Conservation (phyloP, 2,329 filamentous ascomycete genomes). For the Clonostachys byssicola region DNA sequence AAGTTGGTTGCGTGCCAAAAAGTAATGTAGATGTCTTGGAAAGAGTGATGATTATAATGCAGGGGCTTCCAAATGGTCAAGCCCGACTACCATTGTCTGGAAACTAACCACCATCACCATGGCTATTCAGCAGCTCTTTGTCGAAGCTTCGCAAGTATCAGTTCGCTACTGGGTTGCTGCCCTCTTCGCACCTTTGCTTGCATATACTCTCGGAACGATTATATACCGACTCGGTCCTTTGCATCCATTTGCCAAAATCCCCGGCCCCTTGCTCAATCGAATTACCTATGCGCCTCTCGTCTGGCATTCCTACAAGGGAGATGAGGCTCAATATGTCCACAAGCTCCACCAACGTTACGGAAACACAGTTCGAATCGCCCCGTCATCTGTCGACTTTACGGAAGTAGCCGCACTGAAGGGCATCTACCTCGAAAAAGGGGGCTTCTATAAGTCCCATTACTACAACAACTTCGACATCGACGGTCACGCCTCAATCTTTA, state of each 20-base stretch:
- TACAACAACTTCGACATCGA: constrained; percentile 56
- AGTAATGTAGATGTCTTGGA: too few species aligned
- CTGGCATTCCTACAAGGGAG: constrained; percentile 5
- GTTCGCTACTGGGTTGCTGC: too few species aligned
- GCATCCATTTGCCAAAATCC: neutral
- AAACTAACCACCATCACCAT: too few species aligned
- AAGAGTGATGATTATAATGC: too few species aligned
- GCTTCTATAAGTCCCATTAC: constrained; percentile 44
- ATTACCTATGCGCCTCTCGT: constrained; percentile 3
- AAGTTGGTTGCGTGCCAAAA: too few species aligned
- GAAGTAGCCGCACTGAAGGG: constrained; percentile 37
- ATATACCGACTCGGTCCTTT: too few species aligned
- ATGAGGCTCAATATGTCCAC: constrained; percentile 4
- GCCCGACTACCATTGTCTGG: too few species aligned
- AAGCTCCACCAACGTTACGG: constrained; percentile 25
- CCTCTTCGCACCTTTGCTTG: too few species aligned
- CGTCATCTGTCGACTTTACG: constrained; percentile 32
- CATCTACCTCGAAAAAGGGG: constrained; percentile 47
- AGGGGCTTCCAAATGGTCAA: too few species aligned
- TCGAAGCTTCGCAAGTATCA: too few species aligned
- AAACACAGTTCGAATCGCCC: constrained; percentile 26
- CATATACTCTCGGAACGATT: too few species aligned
- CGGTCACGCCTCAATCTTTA: constrained; percentile 49
- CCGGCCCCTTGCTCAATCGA: constrained; percentile 3
- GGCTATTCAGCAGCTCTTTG: too few species aligned